Base-by-base conservation (phyloP, 2,329 filamentous ascomycete genomes). In the Xylaria sp. region DNA sequence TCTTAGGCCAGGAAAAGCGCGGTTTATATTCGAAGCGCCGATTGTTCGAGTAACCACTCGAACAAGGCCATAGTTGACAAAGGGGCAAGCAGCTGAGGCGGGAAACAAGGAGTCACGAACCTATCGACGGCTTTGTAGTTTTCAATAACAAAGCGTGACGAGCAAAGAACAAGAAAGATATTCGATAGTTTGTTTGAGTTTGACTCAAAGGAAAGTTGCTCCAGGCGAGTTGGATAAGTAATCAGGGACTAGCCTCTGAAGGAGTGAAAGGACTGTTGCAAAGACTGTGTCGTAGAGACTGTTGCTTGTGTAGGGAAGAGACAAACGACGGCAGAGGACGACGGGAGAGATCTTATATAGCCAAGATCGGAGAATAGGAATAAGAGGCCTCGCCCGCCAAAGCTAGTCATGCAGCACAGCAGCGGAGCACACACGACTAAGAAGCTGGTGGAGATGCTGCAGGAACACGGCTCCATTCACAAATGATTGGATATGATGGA, bases 121-220 rank as follows among this genome's bases (percentile, higher is more conserved):
- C 70, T 72, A 60, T 62, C 40, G 35, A 62, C 19, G 23, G 65
- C 70, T 68, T 72, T 73, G 69, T 69, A 54, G 52, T 55, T 63
- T 54, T 13, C 15, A 43, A 51, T 46, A 67, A 70, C 66, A 69
- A 69, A 70, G 65, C 62, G 52, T 53, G 43, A 65, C 64, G 41
- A 67, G 49, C 27, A 53, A 52, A n/a, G 56, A 58, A 58, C 56
- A 62, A 60, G 35, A 60, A 69, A 54, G 40, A 48, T 38, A 66
- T 54, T 37, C 56, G 61, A 63, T 54, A 54, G 66, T 71, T 67
- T 71, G 65, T 58, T 68, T 54, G 65, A 70, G 68, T 61, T 69
- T 57, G 62, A 67, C 68, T 73, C 66, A 72, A 77, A 71, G 73
- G 76, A 72, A 66, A 71, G 73, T 70, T 80, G 78, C 78, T 70